Evolutionary conservation across 2,329 filamentous ascomycete genomes (phyloP).

Genomic region (Pochonia chlamydosporia): DNA sequence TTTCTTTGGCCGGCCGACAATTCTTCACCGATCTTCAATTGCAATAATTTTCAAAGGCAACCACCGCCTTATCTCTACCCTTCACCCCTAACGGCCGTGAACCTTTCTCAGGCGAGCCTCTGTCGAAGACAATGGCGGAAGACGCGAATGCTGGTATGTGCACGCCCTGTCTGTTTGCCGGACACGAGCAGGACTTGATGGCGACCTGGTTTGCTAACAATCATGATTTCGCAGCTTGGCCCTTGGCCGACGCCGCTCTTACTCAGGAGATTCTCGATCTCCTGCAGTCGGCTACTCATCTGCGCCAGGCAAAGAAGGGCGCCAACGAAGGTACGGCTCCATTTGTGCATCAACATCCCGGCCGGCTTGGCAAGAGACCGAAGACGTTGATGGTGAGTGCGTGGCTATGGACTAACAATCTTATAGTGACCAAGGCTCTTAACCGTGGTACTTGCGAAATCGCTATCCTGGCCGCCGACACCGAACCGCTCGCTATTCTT

Average conservation of each 20-base stretch:
- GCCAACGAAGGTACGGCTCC: constrained; percentile 60
- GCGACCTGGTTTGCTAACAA: constrained; percentile 1
- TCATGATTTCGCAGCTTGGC: constrained; percentile 49
- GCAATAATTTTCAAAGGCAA: constrained; percentile 6
- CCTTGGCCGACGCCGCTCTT: constrained; percentile 65
- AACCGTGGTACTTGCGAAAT: constrained; percentile 89
- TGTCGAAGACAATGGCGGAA: constrained; percentile 18
- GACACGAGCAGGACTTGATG: background rate
- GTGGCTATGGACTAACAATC: constrained; percentile 2
- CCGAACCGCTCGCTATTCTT: constrained; percentile 78
- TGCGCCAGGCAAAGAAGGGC: constrained; percentile 79
- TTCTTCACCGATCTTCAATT: constrained; percentile 3
- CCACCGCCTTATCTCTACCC: background rate
- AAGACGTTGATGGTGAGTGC: background rate
- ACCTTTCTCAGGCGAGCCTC: constrained; percentile 39
- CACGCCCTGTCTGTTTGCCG: background rate
- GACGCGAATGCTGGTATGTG: constrained; percentile 18
- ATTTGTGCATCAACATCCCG: background rate
- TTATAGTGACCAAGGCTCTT: constrained; percentile 67
- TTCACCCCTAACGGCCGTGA: constrained; percentile 42
- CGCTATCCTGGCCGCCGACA: constrained; percentile 84
- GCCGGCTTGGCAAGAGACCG: too few species aligned
- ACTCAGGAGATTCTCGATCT: constrained; percentile 79
- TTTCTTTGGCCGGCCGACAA: background rate
- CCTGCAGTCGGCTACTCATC: constrained; percentile 63